These are phyloP conservation scores for Alectoria sarmentosa DNA, from an alignment of 495 filamentous ascomycete genomes.

Conservation along the genomic window DNA sequence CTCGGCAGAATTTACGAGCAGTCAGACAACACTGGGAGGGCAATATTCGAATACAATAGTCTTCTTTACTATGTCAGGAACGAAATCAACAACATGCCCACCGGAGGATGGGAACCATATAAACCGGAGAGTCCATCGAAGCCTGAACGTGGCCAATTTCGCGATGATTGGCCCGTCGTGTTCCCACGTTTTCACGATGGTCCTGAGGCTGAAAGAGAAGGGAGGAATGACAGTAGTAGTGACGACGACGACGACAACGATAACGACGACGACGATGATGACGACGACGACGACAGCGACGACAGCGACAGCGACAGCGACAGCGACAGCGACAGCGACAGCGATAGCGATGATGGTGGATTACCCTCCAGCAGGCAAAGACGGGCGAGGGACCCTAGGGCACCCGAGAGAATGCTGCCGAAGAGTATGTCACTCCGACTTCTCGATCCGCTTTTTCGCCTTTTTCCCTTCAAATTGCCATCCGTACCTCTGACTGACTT, in stretches of 20 bases:
- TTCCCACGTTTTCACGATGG: neutral
- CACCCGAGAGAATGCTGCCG: neutral
- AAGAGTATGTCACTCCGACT: neutral
- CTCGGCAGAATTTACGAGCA: fast-evolving
- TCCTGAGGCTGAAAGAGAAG: neutral
- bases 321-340: no score
- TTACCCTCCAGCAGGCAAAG: no score
- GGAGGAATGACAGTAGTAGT: neutral
- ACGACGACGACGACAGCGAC: neutral
- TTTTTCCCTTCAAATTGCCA: no score
- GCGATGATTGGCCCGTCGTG: neutral
- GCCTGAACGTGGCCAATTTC: neutral
- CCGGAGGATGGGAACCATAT: neutral
- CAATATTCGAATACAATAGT: neutral
- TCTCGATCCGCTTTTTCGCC: neutral
- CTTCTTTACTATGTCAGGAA: neutral
- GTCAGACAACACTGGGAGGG: neutral
- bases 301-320: neutral
- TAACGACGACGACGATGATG: neutral
- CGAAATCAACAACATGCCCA: slow-evolving; percentile 2
- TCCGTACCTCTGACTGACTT: no score
- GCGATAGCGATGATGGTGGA: no score
- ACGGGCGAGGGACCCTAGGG: no score
- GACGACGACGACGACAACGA: neutral
- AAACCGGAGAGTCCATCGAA: neutral